Evolutionary conservation across 352 stramenopile species (phyloP).

Genomic region (Pythium guiyangense): DNA sequence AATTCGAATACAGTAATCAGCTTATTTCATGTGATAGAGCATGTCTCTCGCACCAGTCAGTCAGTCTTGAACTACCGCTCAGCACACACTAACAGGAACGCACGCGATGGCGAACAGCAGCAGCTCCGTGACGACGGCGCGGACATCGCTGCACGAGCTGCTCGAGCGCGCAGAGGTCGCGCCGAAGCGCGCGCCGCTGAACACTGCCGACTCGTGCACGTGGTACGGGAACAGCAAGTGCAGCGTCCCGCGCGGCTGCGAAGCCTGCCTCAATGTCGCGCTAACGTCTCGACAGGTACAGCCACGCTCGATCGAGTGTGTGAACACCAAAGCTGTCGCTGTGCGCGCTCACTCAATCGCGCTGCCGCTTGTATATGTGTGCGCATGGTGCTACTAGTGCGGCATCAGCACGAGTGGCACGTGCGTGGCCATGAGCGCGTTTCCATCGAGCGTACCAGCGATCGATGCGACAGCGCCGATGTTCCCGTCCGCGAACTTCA

Average conservation of each 20-base stretch:
- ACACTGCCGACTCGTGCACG: constrained; percentile 7
- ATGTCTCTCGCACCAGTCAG: no score
- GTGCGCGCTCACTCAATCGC: background rate
- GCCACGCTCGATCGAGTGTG: background rate
- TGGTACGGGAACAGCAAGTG: constrained; percentile 8
- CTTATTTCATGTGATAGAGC: no score
- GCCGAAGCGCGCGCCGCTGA: constrained; percentile 5
- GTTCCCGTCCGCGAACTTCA: constrained; percentile 26
- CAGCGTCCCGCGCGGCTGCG: constrained; percentile 9
- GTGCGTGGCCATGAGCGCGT: constrained; percentile 1
- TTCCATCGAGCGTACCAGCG: background rate
- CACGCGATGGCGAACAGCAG: background rate
- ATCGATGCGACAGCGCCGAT: constrained; percentile 8
- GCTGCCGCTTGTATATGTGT: background rate
- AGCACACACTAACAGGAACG: no score
- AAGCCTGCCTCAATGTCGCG: constrained; percentile 9
- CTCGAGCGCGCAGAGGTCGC: constrained; percentile 1
- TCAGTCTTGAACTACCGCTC: no score
- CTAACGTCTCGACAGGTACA: constrained; percentile 1
- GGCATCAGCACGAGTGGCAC: constrained; percentile 2
- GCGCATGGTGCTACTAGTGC: background rate
- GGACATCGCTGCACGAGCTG: background rate
- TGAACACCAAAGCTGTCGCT: background rate
- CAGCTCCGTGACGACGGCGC: background rate
- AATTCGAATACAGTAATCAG: no score